Evolutionary conservation across 2,329 filamentous ascomycete genomes (phyloP), one percentile per base, ranked within the genome.

Genomic region (Ceratocystis diversiconidia): DNA sequence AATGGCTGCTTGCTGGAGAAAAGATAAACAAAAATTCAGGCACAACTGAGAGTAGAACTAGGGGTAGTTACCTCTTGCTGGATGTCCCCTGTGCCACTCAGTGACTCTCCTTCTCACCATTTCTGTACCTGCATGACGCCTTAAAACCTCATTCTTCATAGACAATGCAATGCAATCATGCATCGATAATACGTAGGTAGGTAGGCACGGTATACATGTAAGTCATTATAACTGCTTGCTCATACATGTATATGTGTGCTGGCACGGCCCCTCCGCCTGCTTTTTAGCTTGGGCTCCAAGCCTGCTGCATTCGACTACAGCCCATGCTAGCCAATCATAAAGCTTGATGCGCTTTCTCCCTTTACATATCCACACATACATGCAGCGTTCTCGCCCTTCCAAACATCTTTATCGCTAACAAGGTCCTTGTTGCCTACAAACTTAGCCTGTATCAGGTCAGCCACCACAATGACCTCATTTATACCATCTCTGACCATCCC

Each of bases 401-500:
- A 41, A 12, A 41, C 36, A 12, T 41, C 46, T 8, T 50, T 0
- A 22, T 50, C 22, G n/a, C n/a, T 22, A 50, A n/a, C 46, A 19
- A 7, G 22, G n/a, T 50, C 6, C 46, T 50, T 7, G 17, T 6
- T 50, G 6, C 46, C 46, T 50, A 5, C 46, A 50, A 22, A 6
- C 46, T 50, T 22, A 50, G 22, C 46, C 46, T 15, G 25, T 19
- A n/a, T 7, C 48, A 7, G 7, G 10, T 3, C 48, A 7, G 17
- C 25, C 6, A 15, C 52, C 74, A 80, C 68, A 57, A 95, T 94
- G 89, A 92, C 88, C 10, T 85, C 88, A 68, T 87, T 88, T 74
- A 84, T 94, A 68, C 85, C 88, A n/a, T 85, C 84, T 48, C 76
- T 95, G 69, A 91, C 88, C 25, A 79, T 95, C 19, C 90, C 90